phyloP scores from a whole-genome alignment of 169 alveolate genomes.

The Plasmodium ovale region DNA sequence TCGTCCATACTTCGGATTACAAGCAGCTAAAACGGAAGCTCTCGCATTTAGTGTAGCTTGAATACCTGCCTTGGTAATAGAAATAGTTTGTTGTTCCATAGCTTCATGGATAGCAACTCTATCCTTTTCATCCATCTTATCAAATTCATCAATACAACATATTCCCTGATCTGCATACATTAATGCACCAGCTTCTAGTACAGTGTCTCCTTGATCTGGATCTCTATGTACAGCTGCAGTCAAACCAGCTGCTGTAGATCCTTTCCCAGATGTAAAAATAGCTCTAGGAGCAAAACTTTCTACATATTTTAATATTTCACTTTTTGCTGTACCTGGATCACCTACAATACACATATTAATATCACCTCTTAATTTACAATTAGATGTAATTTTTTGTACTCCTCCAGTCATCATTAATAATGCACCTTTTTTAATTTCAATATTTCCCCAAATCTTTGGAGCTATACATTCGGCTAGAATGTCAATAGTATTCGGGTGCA shows the following conservation, averaged over 20 bases:
- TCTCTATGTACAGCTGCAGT: constrained; percentile 98
- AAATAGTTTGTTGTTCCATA: constrained; percentile 98
- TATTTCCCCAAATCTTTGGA: constrained; percentile 97
- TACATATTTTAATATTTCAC: constrained; percentile 95
- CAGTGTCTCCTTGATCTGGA: constrained; percentile 97
- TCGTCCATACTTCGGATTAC: constrained; percentile 97
- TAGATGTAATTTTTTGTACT: constrained; percentile 94
- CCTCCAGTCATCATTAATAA: constrained; percentile 97
- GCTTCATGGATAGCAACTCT: constrained; percentile 99
- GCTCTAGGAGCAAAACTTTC: constrained; percentile 94
- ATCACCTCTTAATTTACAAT: constrained; percentile 96
- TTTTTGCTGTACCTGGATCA: constrained; percentile 98
- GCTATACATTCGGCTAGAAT: constrained; percentile 93
- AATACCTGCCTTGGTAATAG: constrained; percentile 98
- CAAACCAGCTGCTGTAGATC: constrained; percentile 97
- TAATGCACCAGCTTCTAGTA: constrained; percentile 98
- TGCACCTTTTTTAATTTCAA: constrained; percentile 97
- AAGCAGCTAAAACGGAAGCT: constrained; percentile 99
- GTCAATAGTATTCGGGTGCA: constrained; percentile 84
- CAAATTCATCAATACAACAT: constrained; percentile 98
- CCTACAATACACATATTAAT: constrained; percentile 97
- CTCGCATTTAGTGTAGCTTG: constrained; percentile 99
- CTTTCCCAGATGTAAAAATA: constrained; percentile 96
- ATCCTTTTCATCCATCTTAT: constrained; percentile 97
- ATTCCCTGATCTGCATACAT: constrained; percentile 98